These are phyloP conservation scores for Scenedesmus sp. DNA, from an alignment of 163 green algal species.

Conservation along the genomic window DNA sequence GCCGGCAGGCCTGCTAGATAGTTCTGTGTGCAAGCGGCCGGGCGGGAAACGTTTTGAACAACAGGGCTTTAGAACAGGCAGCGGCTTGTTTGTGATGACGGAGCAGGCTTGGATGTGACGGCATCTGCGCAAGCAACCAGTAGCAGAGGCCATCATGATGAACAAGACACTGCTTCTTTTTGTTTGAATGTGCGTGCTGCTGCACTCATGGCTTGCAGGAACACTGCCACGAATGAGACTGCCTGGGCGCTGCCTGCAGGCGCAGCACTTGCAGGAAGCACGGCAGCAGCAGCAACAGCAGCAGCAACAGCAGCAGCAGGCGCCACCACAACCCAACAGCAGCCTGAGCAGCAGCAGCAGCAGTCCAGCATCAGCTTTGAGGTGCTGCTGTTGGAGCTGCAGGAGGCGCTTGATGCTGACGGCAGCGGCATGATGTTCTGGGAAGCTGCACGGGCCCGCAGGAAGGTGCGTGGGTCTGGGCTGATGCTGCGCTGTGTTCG, in stretches of 20 bases:
- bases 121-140: no score
- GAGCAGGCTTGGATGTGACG: no score
- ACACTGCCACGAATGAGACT: conserved; percentile 41
- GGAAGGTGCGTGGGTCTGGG: neutral
- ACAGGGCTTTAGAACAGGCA: no score
- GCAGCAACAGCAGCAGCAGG: neutral
- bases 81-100: no score
- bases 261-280: conserved; percentile 3
- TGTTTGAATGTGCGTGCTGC: neutral
- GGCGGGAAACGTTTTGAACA: no score
- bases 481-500: no score
- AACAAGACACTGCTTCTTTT: no score
- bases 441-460: conserved; percentile 24
- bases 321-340: neutral
- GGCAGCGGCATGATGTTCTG: conserved; percentile 34
- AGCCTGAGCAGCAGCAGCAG: neutral
- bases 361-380: neutral
- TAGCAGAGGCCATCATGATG: no score
- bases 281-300: conserved; percentile 30
- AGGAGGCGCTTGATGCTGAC: conserved; percentile 21
- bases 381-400: neutral
- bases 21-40: no score
- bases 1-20: no score
- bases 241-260: conserved; percentile 33
- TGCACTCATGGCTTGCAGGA: neutral